Base-by-base conservation (phyloP, 345 rosid genomes). In the Balakata baccata region DNA sequence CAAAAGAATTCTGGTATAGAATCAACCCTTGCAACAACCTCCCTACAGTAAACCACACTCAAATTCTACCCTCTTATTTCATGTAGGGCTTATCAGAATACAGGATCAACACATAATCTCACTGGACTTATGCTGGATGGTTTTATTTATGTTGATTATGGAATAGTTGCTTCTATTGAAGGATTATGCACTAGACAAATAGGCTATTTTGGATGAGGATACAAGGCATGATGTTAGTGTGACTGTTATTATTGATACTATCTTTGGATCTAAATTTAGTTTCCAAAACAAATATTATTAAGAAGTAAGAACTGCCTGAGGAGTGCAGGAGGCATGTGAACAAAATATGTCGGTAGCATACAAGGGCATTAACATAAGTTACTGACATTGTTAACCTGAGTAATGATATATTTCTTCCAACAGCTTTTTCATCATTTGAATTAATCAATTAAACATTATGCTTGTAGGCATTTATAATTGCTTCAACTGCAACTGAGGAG, bases 401-500 rank as follows among this genome's bases (percentile, higher is more conserved):
- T 22, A 39, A 45, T 16, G 46, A 34, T 64, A 23, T 52, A 50
- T 63, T 76, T 6, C 34, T 47, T 62, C 16, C 71, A 58, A 25
- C 46, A 46, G 66, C 49, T 9, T 66, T 64, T 71, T 69, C 34
- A 39, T 64, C 61, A 23, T 38, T 23, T 61, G 7, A 47, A 53
- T 49, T 53, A 2, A 43, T 20, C 11, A 47, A 53, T 49, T 53
- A 2, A 43, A 34, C 11, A 16, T 49, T 39, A 6, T 62, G 16
- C 12, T 69, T 74, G 68, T 52, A 79, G 79, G 82, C 82, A 17
- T 79, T 79, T 69, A 79, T 70, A 65, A 79, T 79, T 59, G 82
- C 82, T 51, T 79, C 82, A 69, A 75, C 82, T 66, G 73, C 82
- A 43, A 79, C 79, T 4, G 69, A 70, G 69, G 79, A 79, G 75